A percentile compares a stretch with the other conserved stretches of the same genome.
Evolutionary conservation across 441 rosid species (phyloP).

Genomic region (Pelargonium citronellum): DNA sequence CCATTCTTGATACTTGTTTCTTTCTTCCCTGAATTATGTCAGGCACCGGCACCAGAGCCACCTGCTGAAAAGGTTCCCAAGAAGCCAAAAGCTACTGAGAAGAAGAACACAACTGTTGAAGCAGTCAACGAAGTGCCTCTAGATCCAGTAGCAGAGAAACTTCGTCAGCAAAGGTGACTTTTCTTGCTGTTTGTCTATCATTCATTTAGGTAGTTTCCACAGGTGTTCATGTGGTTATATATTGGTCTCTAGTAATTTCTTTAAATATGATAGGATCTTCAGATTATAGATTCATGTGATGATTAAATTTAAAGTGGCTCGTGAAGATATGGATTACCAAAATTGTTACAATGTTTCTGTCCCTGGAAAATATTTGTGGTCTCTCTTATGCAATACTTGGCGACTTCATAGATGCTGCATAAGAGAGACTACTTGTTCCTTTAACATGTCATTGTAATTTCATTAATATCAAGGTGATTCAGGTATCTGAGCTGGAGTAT

Average conservation of each 20-base stretch:
- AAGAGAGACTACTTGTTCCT: background rate
- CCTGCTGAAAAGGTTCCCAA: constrained; percentile 40
- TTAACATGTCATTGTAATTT: background rate
- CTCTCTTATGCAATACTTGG: background rate
- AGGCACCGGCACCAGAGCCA: constrained; percentile 37
- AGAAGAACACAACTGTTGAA: constrained; percentile 49
- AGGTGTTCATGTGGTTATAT: background rate
- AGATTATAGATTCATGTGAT: background rate
- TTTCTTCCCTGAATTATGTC: background rate
- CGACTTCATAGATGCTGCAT: background rate
- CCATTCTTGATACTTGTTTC: background rate
- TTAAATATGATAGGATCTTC: background rate
- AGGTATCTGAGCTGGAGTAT: background rate
- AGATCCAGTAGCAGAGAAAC: constrained; percentile 70
- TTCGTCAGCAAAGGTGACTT: constrained; percentile 70
- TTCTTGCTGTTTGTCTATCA: background rate
- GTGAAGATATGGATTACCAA: background rate
- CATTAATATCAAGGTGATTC: background rate
- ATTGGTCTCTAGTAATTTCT: background rate
- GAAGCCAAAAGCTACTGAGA: constrained; percentile 46
- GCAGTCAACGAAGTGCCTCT: constrained; percentile 38
- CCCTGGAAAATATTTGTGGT: background rate
- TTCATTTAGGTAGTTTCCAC: background rate
- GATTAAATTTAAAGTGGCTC: background rate
- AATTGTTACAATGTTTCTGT: background rate